These are phyloP conservation scores for Penicillium herquei DNA, from an alignment of 495 filamentous ascomycete species.

Conservation along the genomic window DNA sequence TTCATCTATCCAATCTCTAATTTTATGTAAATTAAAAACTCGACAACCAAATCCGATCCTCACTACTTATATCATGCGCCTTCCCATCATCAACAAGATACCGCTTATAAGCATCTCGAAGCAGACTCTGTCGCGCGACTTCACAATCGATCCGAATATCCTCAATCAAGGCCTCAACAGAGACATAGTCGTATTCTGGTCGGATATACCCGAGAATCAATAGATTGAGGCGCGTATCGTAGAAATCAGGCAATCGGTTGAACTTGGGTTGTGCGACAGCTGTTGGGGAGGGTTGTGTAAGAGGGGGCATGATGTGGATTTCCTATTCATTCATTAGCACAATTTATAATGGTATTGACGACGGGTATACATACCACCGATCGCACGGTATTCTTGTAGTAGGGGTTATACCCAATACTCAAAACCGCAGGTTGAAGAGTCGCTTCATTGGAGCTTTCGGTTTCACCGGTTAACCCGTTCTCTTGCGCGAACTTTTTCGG, in stretches of 20 bases:
- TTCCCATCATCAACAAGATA: conserved; percentile 46
- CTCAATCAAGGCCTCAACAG: conserved; percentile 74
- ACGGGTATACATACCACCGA: conserved; percentile 55
- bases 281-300: conserved; percentile 49
- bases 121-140: conserved; percentile 73
- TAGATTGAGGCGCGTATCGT: conserved; percentile 73
- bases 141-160: conserved; percentile 89
- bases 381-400: conserved; percentile 82
- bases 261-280: conserved; percentile 31
- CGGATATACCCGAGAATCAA: conserved; percentile 83
- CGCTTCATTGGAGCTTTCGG: conserved; percentile 18
- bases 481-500: conserved; percentile 28
- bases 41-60: conserved; percentile 37
- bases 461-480: conserved; percentile 4
- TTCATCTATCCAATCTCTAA: neutral
- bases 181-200: conserved; percentile 84
- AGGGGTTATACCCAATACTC: conserved; percentile 94
- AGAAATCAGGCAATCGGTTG: conserved; percentile 69
- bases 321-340: conserved; percentile 42
- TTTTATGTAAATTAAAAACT: conserved; percentile 23
- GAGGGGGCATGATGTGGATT: conserved; percentile 79
- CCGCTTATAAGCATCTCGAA: conserved; percentile 61
- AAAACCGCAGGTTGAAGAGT: conserved; percentile 83
- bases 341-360: neutral
- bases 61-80: conserved; percentile 21